Percentiles rank a stretch among this genome's conserved stretches.
phyloP scores from a whole-genome alignment of 352 stramenopile species.

The Pythium sukuiense region DNA sequence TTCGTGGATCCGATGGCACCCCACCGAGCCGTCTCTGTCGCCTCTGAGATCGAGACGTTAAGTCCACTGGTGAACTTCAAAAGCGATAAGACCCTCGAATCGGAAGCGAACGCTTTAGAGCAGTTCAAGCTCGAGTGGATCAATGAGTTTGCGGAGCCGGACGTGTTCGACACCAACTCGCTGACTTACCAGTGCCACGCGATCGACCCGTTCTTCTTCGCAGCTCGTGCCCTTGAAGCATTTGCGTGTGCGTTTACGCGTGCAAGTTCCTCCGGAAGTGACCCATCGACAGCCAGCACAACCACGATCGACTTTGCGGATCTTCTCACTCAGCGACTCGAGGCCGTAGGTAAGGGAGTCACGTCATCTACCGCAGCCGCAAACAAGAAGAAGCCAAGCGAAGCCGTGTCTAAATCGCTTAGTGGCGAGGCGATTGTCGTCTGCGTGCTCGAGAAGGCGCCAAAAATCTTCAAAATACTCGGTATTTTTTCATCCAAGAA shows the following conservation, averaged over 20 bases:
- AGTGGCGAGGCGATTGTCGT: slow-evolving; percentile 15
- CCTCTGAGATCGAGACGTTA: slow-evolving; percentile 12
- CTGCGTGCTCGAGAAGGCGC: slow-evolving; percentile 20
- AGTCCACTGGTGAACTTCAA: background rate
- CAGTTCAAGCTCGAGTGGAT: slow-evolving; percentile 52
- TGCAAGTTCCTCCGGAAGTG: background rate
- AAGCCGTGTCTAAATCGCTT: background rate
- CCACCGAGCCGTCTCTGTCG: slow-evolving; percentile 11
- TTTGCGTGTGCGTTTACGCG: slow-evolving; percentile 31
- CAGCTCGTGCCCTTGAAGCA: slow-evolving; percentile 32
- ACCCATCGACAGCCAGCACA: background rate
- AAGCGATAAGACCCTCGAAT: slow-evolving; percentile 11
- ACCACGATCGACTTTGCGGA: slow-evolving; percentile 23
- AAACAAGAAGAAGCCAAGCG: slow-evolving; percentile 23
- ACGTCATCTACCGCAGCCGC: background rate
- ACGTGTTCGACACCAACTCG: slow-evolving; percentile 28
- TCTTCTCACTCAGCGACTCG: slow-evolving; percentile 19
- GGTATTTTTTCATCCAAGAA: slow-evolving; percentile 18
- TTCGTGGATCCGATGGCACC: slow-evolving; percentile 1
- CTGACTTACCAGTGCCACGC: slow-evolving; percentile 36
- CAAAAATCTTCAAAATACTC: slow-evolving; percentile 18
- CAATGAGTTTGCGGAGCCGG: slow-evolving; percentile 41
- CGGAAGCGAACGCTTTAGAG: background rate
- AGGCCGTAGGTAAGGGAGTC: slow-evolving; percentile 7
- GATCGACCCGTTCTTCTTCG: slow-evolving; percentile 41